These are phyloP conservation scores for Asterochloris erici DNA, from an alignment of 139 green algal genomes.

Conservation along the genomic window DNA sequence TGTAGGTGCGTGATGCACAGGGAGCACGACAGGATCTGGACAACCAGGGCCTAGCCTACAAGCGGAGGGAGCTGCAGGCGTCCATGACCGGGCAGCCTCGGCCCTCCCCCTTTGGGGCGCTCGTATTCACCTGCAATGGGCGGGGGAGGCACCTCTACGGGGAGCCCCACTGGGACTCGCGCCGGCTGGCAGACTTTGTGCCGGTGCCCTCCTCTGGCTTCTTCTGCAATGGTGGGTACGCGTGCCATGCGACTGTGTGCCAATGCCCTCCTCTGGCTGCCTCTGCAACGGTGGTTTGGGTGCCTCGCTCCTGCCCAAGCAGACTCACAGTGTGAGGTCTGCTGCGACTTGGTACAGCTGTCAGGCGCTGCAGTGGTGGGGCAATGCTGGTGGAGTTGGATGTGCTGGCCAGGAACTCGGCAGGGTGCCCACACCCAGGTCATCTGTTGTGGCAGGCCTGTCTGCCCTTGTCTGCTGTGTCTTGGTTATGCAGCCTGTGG, in stretches of 20 bases:
- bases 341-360: no score
- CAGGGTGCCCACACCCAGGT: no score
- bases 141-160: constrained; percentile 45
- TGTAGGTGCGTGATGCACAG: constrained; percentile 43
- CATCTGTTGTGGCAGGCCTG: no score
- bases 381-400: no score
- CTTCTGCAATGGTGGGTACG: constrained; percentile 47
- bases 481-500: no score
- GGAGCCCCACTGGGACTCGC: constrained; percentile 38
- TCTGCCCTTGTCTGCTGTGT: no score
- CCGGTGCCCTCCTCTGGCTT: constrained; percentile 48
- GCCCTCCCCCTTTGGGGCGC: constrained; percentile 40
- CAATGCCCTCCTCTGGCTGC: not conserved
- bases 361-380: no score
- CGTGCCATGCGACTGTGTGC: not conserved
- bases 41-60: constrained; percentile 41
- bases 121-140: constrained; percentile 66
- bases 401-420: no score
- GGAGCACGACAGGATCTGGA: constrained; percentile 48
- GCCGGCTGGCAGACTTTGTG: constrained; percentile 45
- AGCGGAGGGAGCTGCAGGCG: constrained; percentile 37
- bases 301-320: no score
- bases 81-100: constrained; percentile 9
- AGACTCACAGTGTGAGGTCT: no score
- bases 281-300: no score